A percentile compares a stretch with the other conserved stretches of the same genome.
These are phyloP conservation scores for Cucumis cinereus DNA, from an alignment of 306 rosid species.

Conservation along the genomic window DNA sequence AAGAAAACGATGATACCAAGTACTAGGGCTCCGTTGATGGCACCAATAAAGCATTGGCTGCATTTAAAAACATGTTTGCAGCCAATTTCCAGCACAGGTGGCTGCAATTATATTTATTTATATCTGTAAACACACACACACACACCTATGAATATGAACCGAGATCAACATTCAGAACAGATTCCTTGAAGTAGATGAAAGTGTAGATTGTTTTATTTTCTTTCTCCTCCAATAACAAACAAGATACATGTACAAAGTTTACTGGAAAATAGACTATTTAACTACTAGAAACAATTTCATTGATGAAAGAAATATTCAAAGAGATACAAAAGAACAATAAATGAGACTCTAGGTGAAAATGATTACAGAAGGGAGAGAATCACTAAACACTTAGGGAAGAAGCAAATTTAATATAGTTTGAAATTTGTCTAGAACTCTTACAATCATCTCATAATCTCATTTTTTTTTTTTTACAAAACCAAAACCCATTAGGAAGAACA, in stretches of 20 bases:
- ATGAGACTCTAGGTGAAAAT: too few relatives aligned
- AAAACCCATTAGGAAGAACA: not conserved
- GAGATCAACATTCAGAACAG: not conserved
- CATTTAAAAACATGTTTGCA: constrained; percentile 18
- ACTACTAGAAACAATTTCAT: too few relatives aligned
- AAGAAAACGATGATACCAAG: constrained; percentile 51
- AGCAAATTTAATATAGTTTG: not conserved
- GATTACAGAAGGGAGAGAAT: not conserved
- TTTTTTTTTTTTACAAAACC: not conserved
- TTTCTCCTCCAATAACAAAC: not conserved
- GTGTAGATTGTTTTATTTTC: not conserved
- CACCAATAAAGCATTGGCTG: constrained; percentile 72
- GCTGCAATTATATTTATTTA: not conserved
- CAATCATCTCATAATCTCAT: not conserved
- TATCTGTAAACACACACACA: not conserved
- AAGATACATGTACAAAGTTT: not conserved
- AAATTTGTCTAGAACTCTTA: not conserved
- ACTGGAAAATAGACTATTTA: not conserved
- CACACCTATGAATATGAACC: not conserved
- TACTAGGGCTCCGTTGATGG: constrained; percentile 52
- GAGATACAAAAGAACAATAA: too few relatives aligned
- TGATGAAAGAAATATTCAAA: not conserved
- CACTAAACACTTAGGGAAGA: not conserved
- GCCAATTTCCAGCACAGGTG: too few relatives aligned
- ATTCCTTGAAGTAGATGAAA: not conserved